These are phyloP conservation scores for Cokeromyces recurvatus DNA, from an alignment of 371 early-diverging fungal species.

Conservation along the genomic window DNA sequence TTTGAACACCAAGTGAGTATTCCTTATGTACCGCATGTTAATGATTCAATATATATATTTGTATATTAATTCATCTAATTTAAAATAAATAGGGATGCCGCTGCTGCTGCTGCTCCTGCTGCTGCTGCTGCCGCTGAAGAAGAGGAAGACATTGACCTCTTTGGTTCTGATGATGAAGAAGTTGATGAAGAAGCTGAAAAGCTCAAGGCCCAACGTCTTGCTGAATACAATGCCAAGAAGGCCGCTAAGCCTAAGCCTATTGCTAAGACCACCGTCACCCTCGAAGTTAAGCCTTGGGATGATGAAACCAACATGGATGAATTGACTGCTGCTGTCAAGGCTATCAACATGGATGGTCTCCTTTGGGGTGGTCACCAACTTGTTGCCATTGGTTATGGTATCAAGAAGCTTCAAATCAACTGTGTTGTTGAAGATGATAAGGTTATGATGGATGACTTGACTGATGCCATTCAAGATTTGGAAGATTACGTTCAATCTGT, in stretches of 20 bases:
- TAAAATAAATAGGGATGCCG: no score
- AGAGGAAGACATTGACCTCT: slow-evolving; percentile 88
- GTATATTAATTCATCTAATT: no score
- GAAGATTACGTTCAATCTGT: slow-evolving; percentile 93
- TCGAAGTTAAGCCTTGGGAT: slow-evolving; percentile 97
- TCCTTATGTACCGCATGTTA: no score
- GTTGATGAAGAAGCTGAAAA: slow-evolving; percentile 38
- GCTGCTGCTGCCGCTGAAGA: slow-evolving; percentile 64
- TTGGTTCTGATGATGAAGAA: slow-evolving; percentile 75
- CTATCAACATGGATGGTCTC: slow-evolving; percentile 82
- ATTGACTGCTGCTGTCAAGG: slow-evolving; percentile 67
- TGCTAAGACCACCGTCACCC: slow-evolving; percentile 55
- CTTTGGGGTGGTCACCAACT: slow-evolving; percentile 82
- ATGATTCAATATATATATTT: no score
- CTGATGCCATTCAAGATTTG: slow-evolving; percentile 70
- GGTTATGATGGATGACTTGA: slow-evolving; percentile 72
- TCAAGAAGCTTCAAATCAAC: slow-evolving; percentile 87
- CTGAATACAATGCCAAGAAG: slow-evolving; percentile 1
- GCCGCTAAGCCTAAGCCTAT: neutral
- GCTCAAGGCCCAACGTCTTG: neutral
- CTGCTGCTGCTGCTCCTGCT: slow-evolving; percentile 27
- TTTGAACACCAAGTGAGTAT: slow-evolving; percentile 48
- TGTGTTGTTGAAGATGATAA: slow-evolving; percentile 91
- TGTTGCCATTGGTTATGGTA: slow-evolving; percentile 85
- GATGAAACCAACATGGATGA: slow-evolving; percentile 86